Conservation (phyloP, 768 basidiomycete species). For the Fibroporia radiculosa region DNA sequence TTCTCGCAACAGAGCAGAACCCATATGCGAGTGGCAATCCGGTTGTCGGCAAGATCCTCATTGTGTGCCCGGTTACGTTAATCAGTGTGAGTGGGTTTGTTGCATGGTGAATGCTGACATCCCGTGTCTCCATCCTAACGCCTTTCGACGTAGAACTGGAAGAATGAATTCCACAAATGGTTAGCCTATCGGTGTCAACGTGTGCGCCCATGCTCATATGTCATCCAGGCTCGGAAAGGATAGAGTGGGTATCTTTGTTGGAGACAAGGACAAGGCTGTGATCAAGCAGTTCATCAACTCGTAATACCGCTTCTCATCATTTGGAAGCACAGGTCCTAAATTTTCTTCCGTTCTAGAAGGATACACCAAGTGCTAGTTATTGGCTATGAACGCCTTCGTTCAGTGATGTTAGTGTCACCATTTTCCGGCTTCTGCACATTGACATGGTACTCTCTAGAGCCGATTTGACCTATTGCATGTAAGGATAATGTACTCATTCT, state of each 20-base stretch:
- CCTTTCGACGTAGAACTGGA: slow-evolving; percentile 72
- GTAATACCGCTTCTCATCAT: slow-evolving; percentile 30
- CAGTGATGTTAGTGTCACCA: slow-evolving; percentile 53
- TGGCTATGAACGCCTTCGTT: slow-evolving; percentile 86
- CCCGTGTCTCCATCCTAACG: neutral
- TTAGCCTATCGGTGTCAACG: slow-evolving; percentile 17
- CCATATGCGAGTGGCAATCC: slow-evolving; percentile 55
- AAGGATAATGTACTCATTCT: slow-evolving; percentile 21
- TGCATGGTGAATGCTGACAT: neutral
- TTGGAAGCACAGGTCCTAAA: neutral
- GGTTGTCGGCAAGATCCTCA: slow-evolving; percentile 71
- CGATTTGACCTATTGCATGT: slow-evolving; percentile 61
- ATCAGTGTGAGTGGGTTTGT: slow-evolving; percentile 49
- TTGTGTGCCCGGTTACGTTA: slow-evolving; percentile 92
- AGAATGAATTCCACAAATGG: slow-evolving; percentile 94
- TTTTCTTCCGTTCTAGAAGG: slow-evolving; percentile 34
- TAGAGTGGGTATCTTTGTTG: slow-evolving; percentile 49
- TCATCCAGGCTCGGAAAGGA: slow-evolving; percentile 44
- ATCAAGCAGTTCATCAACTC: slow-evolving; percentile 71
- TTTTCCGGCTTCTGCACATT: neutral
- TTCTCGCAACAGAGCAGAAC: slow-evolving; percentile 61
- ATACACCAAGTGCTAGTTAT: slow-evolving; percentile 85
- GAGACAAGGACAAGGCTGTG: slow-evolving; percentile 45
- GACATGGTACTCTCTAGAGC: slow-evolving; percentile 26
- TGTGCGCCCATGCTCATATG: neutral